Evolutionary conservation across 1,139 yeast species (phyloP).

Genomic region (Groenewaldozyma auringiensis): DNA sequence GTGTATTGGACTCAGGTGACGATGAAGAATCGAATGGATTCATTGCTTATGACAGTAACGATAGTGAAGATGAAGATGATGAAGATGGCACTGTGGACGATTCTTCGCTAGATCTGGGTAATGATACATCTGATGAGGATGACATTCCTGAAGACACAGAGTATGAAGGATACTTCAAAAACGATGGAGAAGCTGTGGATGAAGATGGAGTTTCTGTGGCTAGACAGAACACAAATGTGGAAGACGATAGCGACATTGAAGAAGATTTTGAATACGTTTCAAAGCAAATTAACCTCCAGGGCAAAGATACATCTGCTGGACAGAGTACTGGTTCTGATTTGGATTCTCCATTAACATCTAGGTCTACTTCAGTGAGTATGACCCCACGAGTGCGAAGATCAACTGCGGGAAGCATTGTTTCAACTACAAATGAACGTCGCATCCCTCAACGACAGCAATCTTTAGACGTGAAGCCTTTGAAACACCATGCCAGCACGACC

Average conservation of each 20-base stretch:
- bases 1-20: neutral
- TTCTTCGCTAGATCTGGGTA: constrained; percentile 6
- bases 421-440: neutral
- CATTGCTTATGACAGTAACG: constrained; percentile 12
- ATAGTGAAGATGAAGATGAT: constrained; percentile 6
- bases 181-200: constrained; percentile 1
- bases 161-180: constrained; percentile 5
- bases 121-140: constrained; percentile 9
- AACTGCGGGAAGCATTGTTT: constrained; percentile 6
- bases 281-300: constrained; percentile 17
- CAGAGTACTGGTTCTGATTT: neutral
- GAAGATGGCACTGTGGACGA: constrained; percentile 7
- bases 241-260: constrained; percentile 34
- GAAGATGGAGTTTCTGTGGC: constrained; percentile 8
- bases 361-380: constrained; percentile 13
- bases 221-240: constrained; percentile 18
- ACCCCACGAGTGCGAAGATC: constrained; percentile 18
- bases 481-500: constrained; percentile 2
- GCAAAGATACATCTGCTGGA: constrained; percentile 9
- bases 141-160: constrained; percentile 6
- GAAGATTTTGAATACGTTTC: constrained; percentile 30
- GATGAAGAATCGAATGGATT: constrained; percentile 12
- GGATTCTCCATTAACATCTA: neutral
- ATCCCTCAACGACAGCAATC: constrained; percentile 14
- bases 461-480: constrained; percentile 12